phyloP scores from a whole-genome alignment of 805 yeast genomes.

The Blastobotrys robertii region DNA sequence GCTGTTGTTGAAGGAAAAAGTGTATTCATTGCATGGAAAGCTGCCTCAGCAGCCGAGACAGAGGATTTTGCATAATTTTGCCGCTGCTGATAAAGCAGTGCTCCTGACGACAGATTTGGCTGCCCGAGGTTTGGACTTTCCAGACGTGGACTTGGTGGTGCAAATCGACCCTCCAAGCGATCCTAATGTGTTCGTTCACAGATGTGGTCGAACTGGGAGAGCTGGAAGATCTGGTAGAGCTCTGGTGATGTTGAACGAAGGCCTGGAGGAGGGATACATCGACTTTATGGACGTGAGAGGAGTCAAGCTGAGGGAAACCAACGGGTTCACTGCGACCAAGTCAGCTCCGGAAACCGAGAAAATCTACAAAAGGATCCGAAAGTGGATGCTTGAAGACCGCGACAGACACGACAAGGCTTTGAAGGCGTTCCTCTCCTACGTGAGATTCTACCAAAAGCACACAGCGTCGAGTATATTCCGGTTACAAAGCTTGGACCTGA shows the following conservation, averaged over 20 bases:
- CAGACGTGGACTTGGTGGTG: slow-evolving; percentile 88
- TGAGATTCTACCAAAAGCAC: slow-evolving; percentile 80
- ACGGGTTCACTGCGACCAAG: slow-evolving; percentile 11
- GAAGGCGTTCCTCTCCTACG: slow-evolving; percentile 70
- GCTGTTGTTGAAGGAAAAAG: slow-evolving; percentile 29
- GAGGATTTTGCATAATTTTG: slow-evolving; percentile 57
- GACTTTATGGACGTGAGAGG: slow-evolving; percentile 70
- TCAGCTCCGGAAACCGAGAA: slow-evolving; percentile 5
- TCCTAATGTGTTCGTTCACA: slow-evolving; percentile 81
- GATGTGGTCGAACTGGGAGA: slow-evolving; percentile 93
- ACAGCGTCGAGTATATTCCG: slow-evolving; percentile 82
- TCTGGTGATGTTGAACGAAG: slow-evolving; percentile 58
- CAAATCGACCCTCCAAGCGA: slow-evolving; percentile 94
- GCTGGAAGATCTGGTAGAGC: slow-evolving; percentile 82
- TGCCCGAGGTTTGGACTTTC: slow-evolving; percentile 91
- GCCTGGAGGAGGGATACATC: slow-evolving; percentile 73
- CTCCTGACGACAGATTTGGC: slow-evolving; percentile 96
- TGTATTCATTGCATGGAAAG: slow-evolving; percentile 86
- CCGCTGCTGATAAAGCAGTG: slow-evolving; percentile 41
- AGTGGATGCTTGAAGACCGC: slow-evolving; percentile 65
- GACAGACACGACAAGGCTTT: slow-evolving; percentile 75
- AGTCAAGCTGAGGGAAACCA: slow-evolving; percentile 40
- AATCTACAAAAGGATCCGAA: slow-evolving; percentile 20
- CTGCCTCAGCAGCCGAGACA: slow-evolving; percentile 70
- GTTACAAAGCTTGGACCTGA: slow-evolving; percentile 56